Evolutionary conservation across 352 stramenopile genomes (phyloP).

Genomic region (Pythium rhizo-oryzae): DNA sequence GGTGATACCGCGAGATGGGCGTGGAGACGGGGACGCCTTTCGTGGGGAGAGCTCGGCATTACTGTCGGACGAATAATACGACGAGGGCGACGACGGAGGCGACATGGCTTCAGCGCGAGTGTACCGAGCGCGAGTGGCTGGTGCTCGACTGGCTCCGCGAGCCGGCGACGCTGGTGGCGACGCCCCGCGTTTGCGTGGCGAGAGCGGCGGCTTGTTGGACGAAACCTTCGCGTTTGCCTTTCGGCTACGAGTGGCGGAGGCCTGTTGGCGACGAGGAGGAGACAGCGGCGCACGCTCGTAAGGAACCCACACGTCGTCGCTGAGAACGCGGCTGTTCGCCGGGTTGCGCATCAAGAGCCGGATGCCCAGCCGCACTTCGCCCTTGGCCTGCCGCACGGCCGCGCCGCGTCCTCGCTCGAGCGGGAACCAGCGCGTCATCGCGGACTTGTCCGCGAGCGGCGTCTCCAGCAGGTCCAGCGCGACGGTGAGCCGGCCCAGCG

Average conservation of each 20-base stretch:
- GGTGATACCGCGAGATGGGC: neutral
- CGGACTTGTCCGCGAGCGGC: conserved; percentile 46
- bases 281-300: conserved; percentile 17
- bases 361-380: conserved; percentile 48
- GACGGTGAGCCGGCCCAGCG: conserved; percentile 42
- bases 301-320: conserved; percentile 34
- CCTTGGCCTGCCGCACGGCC: conserved; percentile 35
- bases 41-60: conserved; percentile 14
- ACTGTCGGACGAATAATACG: conserved; percentile 40
- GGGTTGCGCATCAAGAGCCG: conserved; percentile 39
- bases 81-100: conserved; percentile 58
- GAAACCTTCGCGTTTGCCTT: neutral
- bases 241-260: no score
- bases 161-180: neutral
- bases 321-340: neutral
- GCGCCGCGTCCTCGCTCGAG: conserved; percentile 37
- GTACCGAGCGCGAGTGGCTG: conserved; percentile 26
- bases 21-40: conserved; percentile 1
- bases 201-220: conserved; percentile 21
- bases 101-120: conserved; percentile 50
- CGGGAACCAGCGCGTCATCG: conserved; percentile 64
- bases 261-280: neutral
- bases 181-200: conserved; percentile 11
- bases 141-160: conserved; percentile 1
- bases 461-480: conserved; percentile 52